A percentile compares a stretch with the other conserved stretches of the same genome.
Evolutionary conservation across 177 flowering plant species (phyloP).

Genomic region (Vitis hybrid): DNA sequence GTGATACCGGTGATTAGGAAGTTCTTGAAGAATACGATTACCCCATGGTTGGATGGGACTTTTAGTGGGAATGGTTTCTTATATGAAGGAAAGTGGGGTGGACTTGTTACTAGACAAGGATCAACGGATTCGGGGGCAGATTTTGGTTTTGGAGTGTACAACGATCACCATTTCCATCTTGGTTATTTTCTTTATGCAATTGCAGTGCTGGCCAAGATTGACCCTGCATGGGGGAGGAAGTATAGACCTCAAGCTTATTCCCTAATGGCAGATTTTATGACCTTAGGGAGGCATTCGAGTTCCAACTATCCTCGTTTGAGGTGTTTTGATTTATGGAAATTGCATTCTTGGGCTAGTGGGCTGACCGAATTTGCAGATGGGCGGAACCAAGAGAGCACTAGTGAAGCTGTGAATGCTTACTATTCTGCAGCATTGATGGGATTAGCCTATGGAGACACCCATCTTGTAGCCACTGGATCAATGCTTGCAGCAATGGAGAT

Average conservation of each 20-base stretch:
- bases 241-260: slow-evolving; percentile 79
- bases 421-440: slow-evolving; percentile 92
- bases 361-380: slow-evolving; percentile 89
- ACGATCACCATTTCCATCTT: slow-evolving; percentile 89
- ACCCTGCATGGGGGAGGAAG: slow-evolving; percentile 50
- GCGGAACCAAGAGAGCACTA: slow-evolving; percentile 87
- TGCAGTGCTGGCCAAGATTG: slow-evolving; percentile 48
- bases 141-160: slow-evolving; percentile 90
- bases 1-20: slow-evolving; percentile 56
- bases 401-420: slow-evolving; percentile 89
- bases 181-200: slow-evolving; percentile 84
- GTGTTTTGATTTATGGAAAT: slow-evolving; percentile 77
- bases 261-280: slow-evolving; percentile 85
- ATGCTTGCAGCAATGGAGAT: slow-evolving; percentile 69
- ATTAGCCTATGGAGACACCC: slow-evolving; percentile 82
- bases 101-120: slow-evolving; percentile 76
- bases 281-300: slow-evolving; percentile 43
- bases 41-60: slow-evolving; percentile 90
- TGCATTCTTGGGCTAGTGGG: slow-evolving; percentile 98
- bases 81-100: slow-evolving; percentile 90
- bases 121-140: slow-evolving; percentile 74
- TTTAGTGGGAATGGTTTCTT: slow-evolving; percentile 74
- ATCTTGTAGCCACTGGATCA: slow-evolving; percentile 72
- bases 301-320: slow-evolving; percentile 68
- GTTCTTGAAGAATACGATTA: slow-evolving; percentile 62